Conservation (phyloP, 441 rosid genomes). For the Erodium texanum region DNA sequence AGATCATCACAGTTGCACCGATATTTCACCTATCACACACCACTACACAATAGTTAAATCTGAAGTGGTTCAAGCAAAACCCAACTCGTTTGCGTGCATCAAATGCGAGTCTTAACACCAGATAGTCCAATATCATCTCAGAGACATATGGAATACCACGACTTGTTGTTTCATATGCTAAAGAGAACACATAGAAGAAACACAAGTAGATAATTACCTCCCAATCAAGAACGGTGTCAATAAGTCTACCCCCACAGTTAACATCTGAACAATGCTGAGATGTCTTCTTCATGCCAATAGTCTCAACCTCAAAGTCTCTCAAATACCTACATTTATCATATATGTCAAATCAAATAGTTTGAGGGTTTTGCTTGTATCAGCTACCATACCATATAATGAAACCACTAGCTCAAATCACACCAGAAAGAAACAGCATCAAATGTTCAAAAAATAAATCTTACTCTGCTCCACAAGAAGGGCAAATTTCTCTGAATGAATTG, state of each 20-base stretch:
- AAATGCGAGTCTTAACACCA: no score
- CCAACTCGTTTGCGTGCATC: not conserved
- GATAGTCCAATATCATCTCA: no score
- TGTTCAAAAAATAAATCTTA: not conserved
- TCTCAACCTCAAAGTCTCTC: constrained; percentile 92
- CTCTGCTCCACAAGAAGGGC: constrained; percentile 39
- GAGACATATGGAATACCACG: not conserved
- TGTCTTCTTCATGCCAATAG: constrained; percentile 89
- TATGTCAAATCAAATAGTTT: not conserved
- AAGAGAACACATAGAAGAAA: not conserved
- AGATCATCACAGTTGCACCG: not conserved
- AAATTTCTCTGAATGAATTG: constrained; percentile 82
- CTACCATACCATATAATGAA: not conserved
- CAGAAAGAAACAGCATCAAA: not conserved
- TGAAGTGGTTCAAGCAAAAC: not conserved
- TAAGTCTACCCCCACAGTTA: constrained; percentile 71
- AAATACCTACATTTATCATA: constrained; percentile 42
- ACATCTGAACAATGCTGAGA: constrained; percentile 58
- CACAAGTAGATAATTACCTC: constrained; percentile 63
- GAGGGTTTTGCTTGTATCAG: not conserved
- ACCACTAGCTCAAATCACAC: not conserved
- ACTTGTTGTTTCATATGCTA: no score
- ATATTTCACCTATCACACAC: not conserved
- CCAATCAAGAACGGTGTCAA: constrained; percentile 95
- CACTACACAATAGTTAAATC: not conserved